phyloP scores from a whole-genome alignment of 164 flowering plant species.

The Warburgia ugandensis region DNA sequence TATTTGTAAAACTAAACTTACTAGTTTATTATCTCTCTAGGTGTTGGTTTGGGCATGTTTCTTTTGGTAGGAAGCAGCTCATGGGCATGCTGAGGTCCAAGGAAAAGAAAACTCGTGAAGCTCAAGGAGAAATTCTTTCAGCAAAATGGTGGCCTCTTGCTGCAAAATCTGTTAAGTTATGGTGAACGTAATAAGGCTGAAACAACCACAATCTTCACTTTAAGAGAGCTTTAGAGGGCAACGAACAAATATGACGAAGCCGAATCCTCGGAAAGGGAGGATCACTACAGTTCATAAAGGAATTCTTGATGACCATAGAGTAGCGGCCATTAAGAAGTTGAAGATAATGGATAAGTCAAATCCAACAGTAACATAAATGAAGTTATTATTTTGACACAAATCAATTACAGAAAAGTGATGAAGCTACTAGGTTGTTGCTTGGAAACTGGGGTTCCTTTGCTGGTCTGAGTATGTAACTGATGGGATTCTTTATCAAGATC shows the following conservation, averaged over 20 bases:
- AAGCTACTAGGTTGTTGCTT: slow-evolving; percentile 23
- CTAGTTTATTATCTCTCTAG: not conserved
- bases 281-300: slow-evolving; percentile 15
- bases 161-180: not conserved
- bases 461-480: slow-evolving; percentile 19
- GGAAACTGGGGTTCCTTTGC: slow-evolving; percentile 19
- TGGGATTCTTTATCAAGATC: slow-evolving; percentile 16
- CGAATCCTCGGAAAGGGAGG: slow-evolving; percentile 13
- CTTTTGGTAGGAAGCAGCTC: not conserved
- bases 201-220: slow-evolving; percentile 4
- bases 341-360: slow-evolving; percentile 17
- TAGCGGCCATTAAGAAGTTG: slow-evolving; percentile 19
- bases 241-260: slow-evolving; percentile 9
- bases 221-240: slow-evolving; percentile 11
- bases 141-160: slow-evolving; percentile 6
- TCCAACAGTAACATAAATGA: slow-evolving; percentile 20
- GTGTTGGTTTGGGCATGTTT: slow-evolving; percentile 2
- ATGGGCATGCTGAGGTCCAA: slow-evolving; percentile 1
- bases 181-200: not conserved
- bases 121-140: slow-evolving; percentile 5
- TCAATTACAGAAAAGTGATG: slow-evolving; percentile 22
- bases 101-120: slow-evolving; percentile 9
- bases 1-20: no score
- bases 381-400: slow-evolving; percentile 15
- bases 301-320: slow-evolving; percentile 8